Base-by-base conservation (phyloP, 2,329 filamentous ascomycete species). In the Botrytis aclada region DNA sequence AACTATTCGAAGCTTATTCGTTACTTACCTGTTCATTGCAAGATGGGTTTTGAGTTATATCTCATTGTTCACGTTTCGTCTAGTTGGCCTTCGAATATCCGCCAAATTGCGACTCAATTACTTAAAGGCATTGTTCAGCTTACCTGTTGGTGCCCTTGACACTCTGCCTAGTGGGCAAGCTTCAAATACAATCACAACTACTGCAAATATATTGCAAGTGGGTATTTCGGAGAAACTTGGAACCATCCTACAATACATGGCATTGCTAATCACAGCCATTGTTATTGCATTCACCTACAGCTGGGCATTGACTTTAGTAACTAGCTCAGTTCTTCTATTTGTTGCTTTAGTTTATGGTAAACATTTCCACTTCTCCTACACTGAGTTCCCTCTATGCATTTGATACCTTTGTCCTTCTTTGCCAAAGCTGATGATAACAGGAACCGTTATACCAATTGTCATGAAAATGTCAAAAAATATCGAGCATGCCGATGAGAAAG, bases 21-120 rank as follows among this genome's bases (percentile, higher is more conserved):
- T 94, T 77, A 87, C 94, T 71, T 88, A 89, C 72, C 83, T 94
- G 10, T 94, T 94, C 80, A 81, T 94, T 58, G 91, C 83, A 22
- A 88, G 90, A 65, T 90, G 92, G 76, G 79, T 83, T 29, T 82
- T 92, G 58, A 88, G 87, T 74, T 93, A 93, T 75, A 82, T 90
- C 74, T 86, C 86, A 76, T 88, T 88, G 80, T 88, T 90, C 77
- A 83, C 84, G 54, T 89, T 89, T 75, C 87, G 89, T 34, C 86
- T 90, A 80, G 88, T 89, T 74, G 88, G 88, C 37, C 87, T 90
- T 72, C 85, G 88, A 43, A 84, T 90, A 75, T 90, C 88, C 8
- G 87, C 88, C 2, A 87, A 85, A 25, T 85, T 91, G 66, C 85
- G 92, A 41, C 84, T 90, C 45, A 85, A 89, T 76, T 94, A 92